phyloP scores from a whole-genome alignment of 306 rosid species.

The Spatholobus suberectus region DNA sequence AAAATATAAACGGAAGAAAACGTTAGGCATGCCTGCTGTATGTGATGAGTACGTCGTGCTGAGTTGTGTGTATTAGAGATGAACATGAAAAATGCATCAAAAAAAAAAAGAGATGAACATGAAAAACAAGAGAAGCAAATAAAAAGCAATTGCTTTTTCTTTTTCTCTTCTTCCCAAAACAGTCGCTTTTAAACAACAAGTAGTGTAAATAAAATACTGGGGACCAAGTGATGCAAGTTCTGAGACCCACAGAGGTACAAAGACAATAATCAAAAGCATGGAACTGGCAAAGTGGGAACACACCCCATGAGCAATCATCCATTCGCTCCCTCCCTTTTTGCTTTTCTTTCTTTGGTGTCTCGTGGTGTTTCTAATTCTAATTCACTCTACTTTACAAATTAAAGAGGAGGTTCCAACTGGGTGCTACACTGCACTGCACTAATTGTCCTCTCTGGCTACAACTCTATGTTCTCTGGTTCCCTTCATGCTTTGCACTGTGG shows the following conservation, averaged over 20 bases:
- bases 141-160: background rate
- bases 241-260: constrained; percentile 44
- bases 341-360: constrained; percentile 45
- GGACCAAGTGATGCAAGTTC: background rate
- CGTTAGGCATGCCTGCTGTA: constrained; percentile 47
- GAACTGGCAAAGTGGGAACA: constrained; percentile 53
- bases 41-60: constrained; percentile 48
- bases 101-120: too few species aligned
- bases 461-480: constrained; percentile 66
- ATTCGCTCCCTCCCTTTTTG: constrained; percentile 9
- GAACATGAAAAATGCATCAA: constrained; percentile 9
- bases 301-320: constrained; percentile 50
- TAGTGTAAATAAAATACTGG: constrained; percentile 20
- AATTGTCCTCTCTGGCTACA: constrained; percentile 49
- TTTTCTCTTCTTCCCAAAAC: constrained; percentile 33
- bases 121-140: constrained; percentile 7
- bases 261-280: constrained; percentile 50
- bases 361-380: constrained; percentile 37
- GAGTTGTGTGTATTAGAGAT: constrained; percentile 43
- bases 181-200: constrained; percentile 23
- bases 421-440: constrained; percentile 33
- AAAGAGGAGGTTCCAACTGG: constrained; percentile 31
- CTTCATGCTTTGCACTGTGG: constrained; percentile 68
- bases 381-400: constrained; percentile 45
- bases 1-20: background rate